Base-by-base conservation (phyloP, 306 rosid species). In the Quercus wislizeni region DNA sequence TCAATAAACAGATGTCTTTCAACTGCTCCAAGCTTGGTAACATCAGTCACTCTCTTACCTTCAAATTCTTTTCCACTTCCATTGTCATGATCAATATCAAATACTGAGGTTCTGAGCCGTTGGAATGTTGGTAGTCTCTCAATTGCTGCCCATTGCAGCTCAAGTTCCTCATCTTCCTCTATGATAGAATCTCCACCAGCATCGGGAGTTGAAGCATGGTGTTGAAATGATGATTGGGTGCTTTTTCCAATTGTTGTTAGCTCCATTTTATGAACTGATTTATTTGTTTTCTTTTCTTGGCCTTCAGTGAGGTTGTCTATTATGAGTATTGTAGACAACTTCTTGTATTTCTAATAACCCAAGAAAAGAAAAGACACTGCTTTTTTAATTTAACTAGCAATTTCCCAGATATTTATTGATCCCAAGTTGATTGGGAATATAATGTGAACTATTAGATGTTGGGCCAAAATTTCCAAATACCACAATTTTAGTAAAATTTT, bases 1-100 rank as follows among this genome's bases (percentile, higher is more conserved):
- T 88, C 87, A 30, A 88, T 88, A 58, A 88, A 83, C 41, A 88
- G 27, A 31, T 88, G 89, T 72, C 85, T 88, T 19, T 88, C 89
- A 25, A 83, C 79, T n/a, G 89, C 87, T 76, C 86, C 89, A 83
- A 88, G 89, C 74, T 88, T 88, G 75, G 91, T 81, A 73, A 88
- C 91, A 85, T 88, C 89, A 73, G 76, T 83, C 25, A 85, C 85
- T 80, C 87, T 88, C 79, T 78, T 88, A 43, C 89, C 65, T 5
- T 73, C 80, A n/a, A 74, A 73, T 63, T 71, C 84, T 56, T 13
- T 28, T 76, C 63, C 75, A 77, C 84, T 67, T 57, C 43, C 76
- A 52, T 5, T 49, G 9, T 49, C 87, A 23, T 83, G 82, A 73
- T 54, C 81, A 30, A 78, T 84, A 78, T 83, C 91, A 83, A 88